Evolutionary conservation across 805 yeast genomes (phyloP).

Genomic region (Candida ficus): DNA sequence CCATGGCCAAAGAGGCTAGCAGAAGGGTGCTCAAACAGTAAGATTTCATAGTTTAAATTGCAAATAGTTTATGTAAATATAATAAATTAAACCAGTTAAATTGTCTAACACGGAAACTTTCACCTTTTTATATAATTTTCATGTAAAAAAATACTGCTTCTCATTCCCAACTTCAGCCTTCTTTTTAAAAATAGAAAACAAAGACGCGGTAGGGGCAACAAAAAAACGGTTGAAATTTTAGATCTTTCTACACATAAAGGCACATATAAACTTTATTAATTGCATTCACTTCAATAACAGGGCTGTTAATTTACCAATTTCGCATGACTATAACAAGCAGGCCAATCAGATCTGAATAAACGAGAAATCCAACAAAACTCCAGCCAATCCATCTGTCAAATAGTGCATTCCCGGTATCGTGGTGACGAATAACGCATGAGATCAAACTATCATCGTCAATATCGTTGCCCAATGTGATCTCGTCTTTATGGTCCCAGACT

Average conservation of each 20-base stretch:
- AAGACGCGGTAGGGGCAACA: too few species aligned
- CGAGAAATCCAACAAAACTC: slow-evolving; percentile 14
- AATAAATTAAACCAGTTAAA: too few species aligned
- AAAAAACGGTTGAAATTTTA: too few species aligned
- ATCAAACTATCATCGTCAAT: slow-evolving; percentile 13
- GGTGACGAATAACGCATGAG: slow-evolving; percentile 12
- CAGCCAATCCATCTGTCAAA: slow-evolving; percentile 18
- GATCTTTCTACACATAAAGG: too few species aligned
- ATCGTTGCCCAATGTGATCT: slow-evolving; percentile 10
- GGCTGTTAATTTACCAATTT: neutral
- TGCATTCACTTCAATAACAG: too few species aligned
- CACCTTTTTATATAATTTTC: too few species aligned
- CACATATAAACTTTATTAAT: too few species aligned
- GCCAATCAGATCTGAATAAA: slow-evolving; percentile 3
- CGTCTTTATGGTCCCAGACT: slow-evolving; percentile 10
- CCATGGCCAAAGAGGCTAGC: slow-evolving; percentile 8
- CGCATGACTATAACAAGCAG: neutral
- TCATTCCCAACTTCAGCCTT: too few species aligned
- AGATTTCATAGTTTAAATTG: neutral
- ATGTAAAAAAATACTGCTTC: too few species aligned
- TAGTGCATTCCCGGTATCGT: slow-evolving; percentile 2
- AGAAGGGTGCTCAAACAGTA: neutral
- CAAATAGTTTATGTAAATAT: too few species aligned
- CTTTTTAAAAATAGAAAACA: too few species aligned
- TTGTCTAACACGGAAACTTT: too few species aligned